These are phyloP conservation scores for Sphagnum magellanicum DNA, from an alignment of 228 moss, liverwort and hornwort species.

Conservation along the genomic window DNA sequence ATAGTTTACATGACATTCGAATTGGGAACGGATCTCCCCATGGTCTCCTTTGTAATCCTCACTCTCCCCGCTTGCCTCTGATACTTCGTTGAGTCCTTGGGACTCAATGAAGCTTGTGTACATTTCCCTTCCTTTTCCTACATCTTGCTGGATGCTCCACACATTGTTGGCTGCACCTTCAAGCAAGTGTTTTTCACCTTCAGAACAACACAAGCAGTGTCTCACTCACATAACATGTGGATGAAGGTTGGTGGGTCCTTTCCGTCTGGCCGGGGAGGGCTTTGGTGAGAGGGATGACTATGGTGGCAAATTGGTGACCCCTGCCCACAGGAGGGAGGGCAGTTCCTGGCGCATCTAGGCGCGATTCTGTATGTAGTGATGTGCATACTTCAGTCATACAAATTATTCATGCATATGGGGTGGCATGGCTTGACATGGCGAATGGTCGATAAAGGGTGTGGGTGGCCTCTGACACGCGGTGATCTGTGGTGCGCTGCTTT, in stretches of 20 bases:
- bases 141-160: neutral
- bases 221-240: slow-evolving; percentile 47
- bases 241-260: slow-evolving; percentile 99
- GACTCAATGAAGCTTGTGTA: no score
- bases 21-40: no score
- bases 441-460: slow-evolving; percentile 70
- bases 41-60: no score
- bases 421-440: neutral
- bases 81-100: no score
- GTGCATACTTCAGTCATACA: slow-evolving; percentile 11
- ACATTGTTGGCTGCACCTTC: neutral
- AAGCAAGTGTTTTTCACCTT: neutral
- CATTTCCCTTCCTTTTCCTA: no score
- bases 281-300: slow-evolving; percentile 89
- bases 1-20: no score
- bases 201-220: slow-evolving; percentile 1
- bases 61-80: no score
- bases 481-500: slow-evolving; percentile 99
- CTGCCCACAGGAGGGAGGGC: slow-evolving; percentile 99
- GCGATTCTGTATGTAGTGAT: slow-evolving; percentile 98
- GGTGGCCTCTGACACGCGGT: slow-evolving; percentile 97
- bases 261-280: slow-evolving; percentile 86
- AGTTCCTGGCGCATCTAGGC: slow-evolving; percentile 99
- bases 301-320: slow-evolving; percentile 99
- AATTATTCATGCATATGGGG: slow-evolving; percentile 38